Evolutionary conservation across 176 grass and related monocot genomes (phyloP).

Genomic region (Aechmea fasciata): DNA sequence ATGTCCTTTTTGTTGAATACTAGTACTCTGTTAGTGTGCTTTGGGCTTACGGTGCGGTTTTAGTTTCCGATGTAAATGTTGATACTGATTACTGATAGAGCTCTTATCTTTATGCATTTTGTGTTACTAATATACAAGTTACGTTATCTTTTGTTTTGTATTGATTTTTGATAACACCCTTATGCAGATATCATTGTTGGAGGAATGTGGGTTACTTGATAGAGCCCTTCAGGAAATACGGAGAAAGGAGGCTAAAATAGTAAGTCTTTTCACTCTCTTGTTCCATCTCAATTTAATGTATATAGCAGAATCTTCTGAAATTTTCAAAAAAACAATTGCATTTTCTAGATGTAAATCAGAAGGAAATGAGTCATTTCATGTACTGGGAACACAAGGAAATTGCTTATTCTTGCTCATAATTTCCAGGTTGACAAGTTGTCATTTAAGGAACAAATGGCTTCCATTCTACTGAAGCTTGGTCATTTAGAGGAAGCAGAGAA

Average conservation of each 20-base stretch:
- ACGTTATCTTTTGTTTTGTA: slow-evolving; percentile 14
- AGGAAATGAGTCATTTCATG: slow-evolving; percentile 2
- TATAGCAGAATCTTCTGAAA: neutral
- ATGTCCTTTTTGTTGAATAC: neutral
- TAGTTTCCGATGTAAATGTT: neutral
- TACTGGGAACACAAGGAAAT: slow-evolving; percentile 7
- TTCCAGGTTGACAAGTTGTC: slow-evolving; percentile 80
- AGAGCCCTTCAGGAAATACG: slow-evolving; percentile 82
- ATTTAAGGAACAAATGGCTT: slow-evolving; percentile 94
- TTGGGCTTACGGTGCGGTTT: neutral
- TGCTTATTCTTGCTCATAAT: slow-evolving; percentile 19
- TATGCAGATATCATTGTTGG: slow-evolving; percentile 74
- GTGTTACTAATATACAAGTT: neutral
- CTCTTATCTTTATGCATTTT: neutral
- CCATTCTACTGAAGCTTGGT: slow-evolving; percentile 64
- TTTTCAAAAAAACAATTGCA: neutral
- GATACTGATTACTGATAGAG: neutral
- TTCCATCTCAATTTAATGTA: neutral
- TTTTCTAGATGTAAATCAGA: neutral
- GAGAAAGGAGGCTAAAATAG: slow-evolving; percentile 86
- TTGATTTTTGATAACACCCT: slow-evolving; percentile 25
- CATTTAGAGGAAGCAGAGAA: slow-evolving; percentile 70
- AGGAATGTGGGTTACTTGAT: slow-evolving; percentile 79
- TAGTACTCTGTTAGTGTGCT: neutral
- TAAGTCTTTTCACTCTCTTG: slow-evolving; percentile 16